Conservation (phyloP, 2,329 filamentous ascomycete genomes). For the Ophiosphaerella narmari region DNA sequence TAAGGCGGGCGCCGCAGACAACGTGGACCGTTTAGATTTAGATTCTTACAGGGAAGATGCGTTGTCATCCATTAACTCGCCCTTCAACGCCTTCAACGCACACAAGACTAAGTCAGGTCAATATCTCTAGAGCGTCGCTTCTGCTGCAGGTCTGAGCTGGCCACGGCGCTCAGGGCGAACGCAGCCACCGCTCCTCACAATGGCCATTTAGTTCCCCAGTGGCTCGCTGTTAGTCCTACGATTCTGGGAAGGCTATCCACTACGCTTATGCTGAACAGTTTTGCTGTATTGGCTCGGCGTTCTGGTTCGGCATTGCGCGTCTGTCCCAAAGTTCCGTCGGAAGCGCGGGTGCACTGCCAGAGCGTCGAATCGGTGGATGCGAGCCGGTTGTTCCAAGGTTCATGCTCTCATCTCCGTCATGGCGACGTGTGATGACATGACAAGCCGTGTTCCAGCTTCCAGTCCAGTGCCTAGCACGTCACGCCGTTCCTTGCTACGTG, state of each 20-base stretch:
- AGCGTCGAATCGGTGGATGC: constrained; percentile 36
- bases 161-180: constrained; percentile 21
- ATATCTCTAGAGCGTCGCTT: constrained; percentile 29
- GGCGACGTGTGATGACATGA: constrained; percentile 30
- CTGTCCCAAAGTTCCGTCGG: constrained; percentile 31
- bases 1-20: constrained; percentile 42
- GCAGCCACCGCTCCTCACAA: constrained; percentile 18
- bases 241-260: constrained; percentile 10
- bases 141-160: constrained; percentile 37
- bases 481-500: constrained; percentile 20
- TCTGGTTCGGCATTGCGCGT: constrained; percentile 36
- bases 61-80: constrained; percentile 47
- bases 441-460: constrained; percentile 20
- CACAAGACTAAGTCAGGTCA: constrained; percentile 33
- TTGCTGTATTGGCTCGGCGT: constrained; percentile 16
- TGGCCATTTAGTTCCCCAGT: constrained; percentile 16
- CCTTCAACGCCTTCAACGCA: constrained; percentile 34
- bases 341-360: constrained; percentile 40
- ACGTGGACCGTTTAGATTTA: constrained; percentile 45
- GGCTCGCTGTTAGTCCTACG: constrained; percentile 13
- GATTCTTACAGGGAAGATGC: constrained; percentile 38
- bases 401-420: constrained; percentile 31
- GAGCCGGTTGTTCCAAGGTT: constrained; percentile 27
- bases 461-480: constrained; percentile 6
- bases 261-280: constrained; percentile 26